These are phyloP conservation scores for Gynochthodes officinalis DNA, from an alignment of 257 asterid genomes.

Conservation along the genomic window DNA sequence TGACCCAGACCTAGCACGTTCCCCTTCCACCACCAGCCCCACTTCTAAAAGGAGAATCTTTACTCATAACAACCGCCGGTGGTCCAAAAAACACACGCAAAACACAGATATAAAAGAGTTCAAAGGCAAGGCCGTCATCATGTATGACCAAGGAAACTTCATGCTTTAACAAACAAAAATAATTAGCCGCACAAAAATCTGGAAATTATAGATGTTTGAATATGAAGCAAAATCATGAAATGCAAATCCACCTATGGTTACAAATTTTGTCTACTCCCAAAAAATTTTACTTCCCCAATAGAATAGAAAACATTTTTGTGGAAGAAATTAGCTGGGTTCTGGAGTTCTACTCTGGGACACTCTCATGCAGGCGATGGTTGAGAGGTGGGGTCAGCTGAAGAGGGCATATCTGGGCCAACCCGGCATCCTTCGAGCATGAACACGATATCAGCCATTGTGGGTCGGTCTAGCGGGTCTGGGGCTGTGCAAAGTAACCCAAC, in stretches of 20 bases:
- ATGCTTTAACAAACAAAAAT: neutral
- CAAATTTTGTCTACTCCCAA: constrained; percentile 4
- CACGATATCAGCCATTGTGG: constrained; percentile 66
- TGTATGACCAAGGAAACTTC: neutral
- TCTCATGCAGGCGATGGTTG: constrained; percentile 55
- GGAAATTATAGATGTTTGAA: neutral
- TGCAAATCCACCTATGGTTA: constrained; percentile 13
- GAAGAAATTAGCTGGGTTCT: constrained; percentile 1
- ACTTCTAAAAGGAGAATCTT: neutral
- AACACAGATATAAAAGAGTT: too few relatives aligned
- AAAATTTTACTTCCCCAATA: neutral
- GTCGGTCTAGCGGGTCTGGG: constrained; percentile 61
- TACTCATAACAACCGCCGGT: neutral
- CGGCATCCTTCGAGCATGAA: constrained; percentile 85
- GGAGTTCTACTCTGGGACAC: neutral
- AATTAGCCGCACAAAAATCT: neutral
- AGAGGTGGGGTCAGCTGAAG: constrained; percentile 63
- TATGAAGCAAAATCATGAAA: neutral
- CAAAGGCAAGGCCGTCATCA: neutral
- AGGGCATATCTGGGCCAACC: constrained; percentile 57
- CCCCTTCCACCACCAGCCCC: neutral
- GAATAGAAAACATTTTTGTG: neutral
- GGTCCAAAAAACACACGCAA: neutral
- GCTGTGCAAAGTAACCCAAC: constrained; percentile 78
- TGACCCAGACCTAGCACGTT: too few relatives aligned